phyloP scores from a whole-genome alignment of 2,329 filamentous ascomycete genomes.

The Tolypocladium pustulatum region DNA sequence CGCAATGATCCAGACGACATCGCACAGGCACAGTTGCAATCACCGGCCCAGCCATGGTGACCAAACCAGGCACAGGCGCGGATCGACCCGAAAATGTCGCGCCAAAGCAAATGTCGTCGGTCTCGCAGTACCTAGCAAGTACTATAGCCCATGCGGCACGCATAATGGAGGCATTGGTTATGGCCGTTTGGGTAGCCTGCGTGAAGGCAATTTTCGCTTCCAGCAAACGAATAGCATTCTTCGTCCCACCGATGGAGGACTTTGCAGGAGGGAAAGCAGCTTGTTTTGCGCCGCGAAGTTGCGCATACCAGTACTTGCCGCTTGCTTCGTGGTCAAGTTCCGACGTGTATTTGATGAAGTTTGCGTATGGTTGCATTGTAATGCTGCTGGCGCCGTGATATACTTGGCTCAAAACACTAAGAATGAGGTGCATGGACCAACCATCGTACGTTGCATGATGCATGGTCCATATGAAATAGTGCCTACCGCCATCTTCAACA shows the following conservation, averaged over 20 bases:
- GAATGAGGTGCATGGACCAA: background rate
- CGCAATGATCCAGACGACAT: background rate
- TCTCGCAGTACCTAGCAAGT: background rate
- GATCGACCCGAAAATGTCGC: background rate
- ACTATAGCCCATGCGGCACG: background rate
- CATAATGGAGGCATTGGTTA: background rate
- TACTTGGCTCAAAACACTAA: background rate
- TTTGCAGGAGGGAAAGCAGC: background rate
- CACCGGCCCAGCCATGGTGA: background rate
- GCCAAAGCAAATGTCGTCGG: background rate
- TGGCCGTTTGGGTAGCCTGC: background rate
- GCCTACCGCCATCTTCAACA: background rate
- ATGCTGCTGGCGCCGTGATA: background rate
- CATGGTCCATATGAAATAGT: background rate
- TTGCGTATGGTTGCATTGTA: background rate
- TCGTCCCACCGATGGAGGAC: background rate
- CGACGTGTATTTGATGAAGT: background rate
- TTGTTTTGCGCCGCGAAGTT: background rate
- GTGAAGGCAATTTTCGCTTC: background rate
- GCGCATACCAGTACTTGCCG: background rate
- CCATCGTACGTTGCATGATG: background rate
- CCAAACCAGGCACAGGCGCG: background rate
- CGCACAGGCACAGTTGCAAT: background rate
- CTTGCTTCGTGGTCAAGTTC: background rate
- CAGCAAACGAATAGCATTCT: background rate